Percentiles rank a stretch among this genome's conserved stretches.
Conservation (phyloP, 2,329 filamentous ascomycete species). For the Zymoseptoria crescenta region DNA sequence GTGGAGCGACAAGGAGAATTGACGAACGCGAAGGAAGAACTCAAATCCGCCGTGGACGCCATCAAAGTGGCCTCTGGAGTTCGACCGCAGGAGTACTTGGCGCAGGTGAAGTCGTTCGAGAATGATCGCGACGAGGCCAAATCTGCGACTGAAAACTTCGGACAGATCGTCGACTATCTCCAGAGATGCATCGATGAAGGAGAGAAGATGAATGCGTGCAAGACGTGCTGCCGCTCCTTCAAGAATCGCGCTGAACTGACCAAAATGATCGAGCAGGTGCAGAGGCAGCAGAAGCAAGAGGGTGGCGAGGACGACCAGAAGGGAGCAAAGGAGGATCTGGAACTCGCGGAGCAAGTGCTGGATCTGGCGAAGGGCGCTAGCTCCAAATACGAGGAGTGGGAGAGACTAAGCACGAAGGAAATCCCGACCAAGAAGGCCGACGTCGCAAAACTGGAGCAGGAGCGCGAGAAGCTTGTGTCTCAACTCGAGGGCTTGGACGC, state of each 20-base stretch:
- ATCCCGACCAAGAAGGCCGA: conserved; percentile 63
- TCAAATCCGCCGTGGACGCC: conserved; percentile 45
- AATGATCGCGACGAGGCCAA: conserved; percentile 49
- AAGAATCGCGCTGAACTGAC: conserved; percentile 50
- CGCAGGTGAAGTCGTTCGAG: conserved; percentile 42
- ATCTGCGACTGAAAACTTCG: conserved; percentile 39
- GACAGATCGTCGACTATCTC: conserved; percentile 18
- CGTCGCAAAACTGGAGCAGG: conserved; percentile 43
- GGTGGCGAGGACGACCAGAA: conserved; percentile 46
- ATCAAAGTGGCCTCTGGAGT: conserved; percentile 39
- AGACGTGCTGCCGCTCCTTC: conserved; percentile 67
- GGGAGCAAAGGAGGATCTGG: conserved; percentile 46
- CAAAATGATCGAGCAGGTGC: conserved; percentile 60
- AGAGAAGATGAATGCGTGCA: conserved; percentile 63
- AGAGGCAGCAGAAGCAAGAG: conserved; percentile 35
- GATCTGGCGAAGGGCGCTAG: conserved; percentile 51
- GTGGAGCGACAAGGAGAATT: conserved; percentile 57
- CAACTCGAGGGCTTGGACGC: conserved; percentile 58
- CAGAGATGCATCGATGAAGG: conserved; percentile 36
- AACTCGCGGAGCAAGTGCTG: conserved; percentile 42
- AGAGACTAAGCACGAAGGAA: conserved; percentile 58
- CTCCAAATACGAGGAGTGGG: conserved; percentile 65
- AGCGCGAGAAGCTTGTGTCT: conserved; percentile 32
- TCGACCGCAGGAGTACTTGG: conserved; percentile 44
- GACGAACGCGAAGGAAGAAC: conserved; percentile 56